These are phyloP conservation scores for Cryptosporidium bovis DNA, from an alignment of 169 alveolate genomes.

Conservation along the genomic window DNA sequence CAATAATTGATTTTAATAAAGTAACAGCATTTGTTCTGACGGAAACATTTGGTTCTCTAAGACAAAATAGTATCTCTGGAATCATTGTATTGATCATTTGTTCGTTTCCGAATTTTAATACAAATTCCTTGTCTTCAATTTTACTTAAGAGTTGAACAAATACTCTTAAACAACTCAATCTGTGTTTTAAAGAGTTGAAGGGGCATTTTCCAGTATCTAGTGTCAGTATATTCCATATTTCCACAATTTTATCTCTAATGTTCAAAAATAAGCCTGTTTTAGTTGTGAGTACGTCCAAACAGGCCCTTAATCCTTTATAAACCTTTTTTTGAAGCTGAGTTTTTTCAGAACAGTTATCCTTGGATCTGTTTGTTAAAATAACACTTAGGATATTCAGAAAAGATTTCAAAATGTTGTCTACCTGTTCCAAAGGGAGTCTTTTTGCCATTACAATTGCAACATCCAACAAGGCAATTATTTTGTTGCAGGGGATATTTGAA, in stretches of 20 bases:
- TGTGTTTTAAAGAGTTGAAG: constrained; percentile 34
- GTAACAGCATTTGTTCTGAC: constrained; percentile 59
- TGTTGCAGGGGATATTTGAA: constrained; percentile 30
- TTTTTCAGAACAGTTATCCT: background rate
- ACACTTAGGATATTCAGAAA: constrained; percentile 17
- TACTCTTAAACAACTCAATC: constrained; percentile 39
- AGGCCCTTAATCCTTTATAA: constrained; percentile 33
- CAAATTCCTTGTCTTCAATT: constrained; percentile 29
- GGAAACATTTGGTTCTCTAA: constrained; percentile 21
- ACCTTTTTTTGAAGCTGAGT: constrained; percentile 20
- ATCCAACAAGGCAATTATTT: constrained; percentile 62
- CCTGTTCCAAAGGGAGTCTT: constrained; percentile 19
- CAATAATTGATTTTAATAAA: constrained; percentile 39
- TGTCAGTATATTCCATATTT: constrained; percentile 8
- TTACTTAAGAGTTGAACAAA: constrained; percentile 36
- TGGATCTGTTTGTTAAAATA: background rate
- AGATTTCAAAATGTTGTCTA: constrained; percentile 3
- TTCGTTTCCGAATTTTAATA: background rate
- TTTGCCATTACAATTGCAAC: constrained; percentile 51
- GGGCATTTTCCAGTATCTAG: constrained; percentile 57
- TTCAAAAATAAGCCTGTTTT: background rate
- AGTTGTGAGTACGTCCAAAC: constrained; percentile 17
- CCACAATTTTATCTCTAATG: background rate
- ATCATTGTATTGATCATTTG: constrained; percentile 39
- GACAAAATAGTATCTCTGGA: constrained; percentile 53